A percentile compares a stretch with the other conserved stretches of the same genome.
phyloP scores from a whole-genome alignment of 345 rosid genomes.

The Arabidopsis arenosa region DNA sequence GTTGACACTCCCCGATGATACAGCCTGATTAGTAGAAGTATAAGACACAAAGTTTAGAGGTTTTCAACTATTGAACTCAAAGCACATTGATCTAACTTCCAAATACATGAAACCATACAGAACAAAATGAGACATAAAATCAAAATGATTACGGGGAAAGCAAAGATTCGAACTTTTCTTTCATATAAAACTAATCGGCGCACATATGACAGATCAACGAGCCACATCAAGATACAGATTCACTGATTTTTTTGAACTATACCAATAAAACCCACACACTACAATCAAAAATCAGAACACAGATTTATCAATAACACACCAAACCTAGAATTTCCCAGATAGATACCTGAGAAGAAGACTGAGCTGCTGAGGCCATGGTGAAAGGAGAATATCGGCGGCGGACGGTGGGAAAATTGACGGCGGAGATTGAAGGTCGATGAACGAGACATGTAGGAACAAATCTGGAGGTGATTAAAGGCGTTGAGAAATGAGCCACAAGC shows the following conservation, averaged over 20 bases:
- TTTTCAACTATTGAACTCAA: slow-evolving; percentile 7
- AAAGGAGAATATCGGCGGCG: slow-evolving; percentile 39
- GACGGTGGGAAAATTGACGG: slow-evolving; percentile 35
- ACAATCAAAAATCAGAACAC: neutral
- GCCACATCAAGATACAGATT: neutral
- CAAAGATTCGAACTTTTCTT: neutral
- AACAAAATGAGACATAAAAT: neutral
- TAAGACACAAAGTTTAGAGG: slow-evolving; percentile 14
- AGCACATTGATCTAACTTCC: neutral
- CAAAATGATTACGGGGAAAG: neutral
- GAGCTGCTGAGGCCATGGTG: slow-evolving; percentile 77
- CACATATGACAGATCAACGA: neutral
- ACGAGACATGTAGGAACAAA: slow-evolving; percentile 20
- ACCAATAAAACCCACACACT: neutral
- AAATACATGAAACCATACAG: slow-evolving; percentile 31
- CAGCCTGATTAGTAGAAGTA: slow-evolving; percentile 54
- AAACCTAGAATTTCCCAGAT: neutral
- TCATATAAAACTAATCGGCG: neutral
- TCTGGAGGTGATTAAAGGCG: slow-evolving; percentile 35
- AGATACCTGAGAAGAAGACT: slow-evolving; percentile 63
- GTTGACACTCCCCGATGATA: slow-evolving; percentile 58
- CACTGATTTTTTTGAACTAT: neutral
- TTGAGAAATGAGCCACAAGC: slow-evolving; percentile 33
- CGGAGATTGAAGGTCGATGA: slow-evolving; percentile 20
- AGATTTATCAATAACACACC: neutral